Evolutionary conservation across 176 grass and related monocot genomes (phyloP).

Genomic region (Saccharum officinarum): DNA sequence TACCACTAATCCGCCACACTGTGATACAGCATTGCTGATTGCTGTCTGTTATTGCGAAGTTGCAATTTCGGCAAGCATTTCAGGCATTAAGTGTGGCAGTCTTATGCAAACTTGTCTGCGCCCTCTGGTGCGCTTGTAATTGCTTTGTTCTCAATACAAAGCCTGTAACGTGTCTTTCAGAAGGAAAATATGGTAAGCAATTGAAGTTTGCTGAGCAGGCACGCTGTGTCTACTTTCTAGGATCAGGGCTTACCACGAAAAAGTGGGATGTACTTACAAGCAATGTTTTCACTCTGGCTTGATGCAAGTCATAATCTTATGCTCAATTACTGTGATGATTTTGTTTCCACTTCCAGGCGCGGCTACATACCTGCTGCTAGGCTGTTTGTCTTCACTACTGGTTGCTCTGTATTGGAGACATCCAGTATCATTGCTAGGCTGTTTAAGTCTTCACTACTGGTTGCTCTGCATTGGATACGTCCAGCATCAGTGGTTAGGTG

Average conservation of each 20-base stretch:
- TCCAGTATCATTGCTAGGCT: background rate
- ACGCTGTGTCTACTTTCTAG: background rate
- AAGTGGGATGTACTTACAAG: background rate
- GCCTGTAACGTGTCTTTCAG: too few species aligned
- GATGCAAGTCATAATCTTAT: background rate
- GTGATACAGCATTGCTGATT: background rate
- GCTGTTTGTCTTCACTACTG: background rate
- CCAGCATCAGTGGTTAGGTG: background rate
- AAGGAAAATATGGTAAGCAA: background rate
- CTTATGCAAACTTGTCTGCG: background rate
- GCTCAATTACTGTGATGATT: background rate
- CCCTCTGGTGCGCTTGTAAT: background rate
- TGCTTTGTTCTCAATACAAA: background rate
- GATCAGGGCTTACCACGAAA: background rate
- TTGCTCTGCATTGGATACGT: conserved; percentile 2
- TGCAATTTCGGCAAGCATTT: background rate
- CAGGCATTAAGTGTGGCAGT: background rate
- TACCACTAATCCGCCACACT: background rate
- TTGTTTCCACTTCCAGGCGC: background rate
- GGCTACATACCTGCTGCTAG: background rate
- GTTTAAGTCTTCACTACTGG: background rate
- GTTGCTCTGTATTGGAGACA: background rate
- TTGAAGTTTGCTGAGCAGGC: background rate
- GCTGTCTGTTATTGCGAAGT: background rate
- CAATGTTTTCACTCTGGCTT: background rate